These are phyloP conservation scores for Pseudovirgaria hyperparasitica DNA, from an alignment of 2,329 filamentous ascomycete species.

Conservation along the genomic window DNA sequence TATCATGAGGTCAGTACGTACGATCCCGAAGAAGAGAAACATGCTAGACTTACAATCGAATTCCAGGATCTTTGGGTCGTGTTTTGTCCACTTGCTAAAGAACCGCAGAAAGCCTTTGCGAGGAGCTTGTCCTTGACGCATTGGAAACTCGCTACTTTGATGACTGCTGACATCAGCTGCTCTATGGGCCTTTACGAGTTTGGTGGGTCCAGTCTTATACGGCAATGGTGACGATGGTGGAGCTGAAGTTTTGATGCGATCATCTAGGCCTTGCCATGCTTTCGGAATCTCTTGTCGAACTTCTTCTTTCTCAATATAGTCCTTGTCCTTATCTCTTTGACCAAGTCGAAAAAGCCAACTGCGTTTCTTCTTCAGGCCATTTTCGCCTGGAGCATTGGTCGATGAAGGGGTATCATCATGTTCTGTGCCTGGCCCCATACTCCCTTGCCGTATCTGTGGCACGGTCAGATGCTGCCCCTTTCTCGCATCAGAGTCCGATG, in stretches of 20 bases:
- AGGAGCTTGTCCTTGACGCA: conserved; percentile 27
- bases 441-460: not conserved
- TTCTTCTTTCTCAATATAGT: conserved; percentile 16
- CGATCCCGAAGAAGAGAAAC: conserved; percentile 9
- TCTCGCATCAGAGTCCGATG: conserved; percentile 8
- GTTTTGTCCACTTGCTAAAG: not conserved
- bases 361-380: conserved; percentile 29
- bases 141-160: conserved; percentile 29
- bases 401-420: not conserved
- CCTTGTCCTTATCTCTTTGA: conserved; percentile 20
- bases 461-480: conserved; percentile 2
- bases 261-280: conserved; percentile 22
- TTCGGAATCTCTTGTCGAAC: conserved; percentile 20
- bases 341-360: conserved; percentile 31
- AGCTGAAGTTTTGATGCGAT: conserved; percentile 18
- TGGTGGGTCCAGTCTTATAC: no score
- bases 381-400: conserved; percentile 1
- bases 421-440: not conserved
- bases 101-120: not conserved
- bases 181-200: no score
- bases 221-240: conserved; percentile 2
- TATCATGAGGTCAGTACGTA: not conserved
- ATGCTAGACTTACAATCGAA: conserved; percentile 23
- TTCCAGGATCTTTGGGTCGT: conserved; percentile 11
- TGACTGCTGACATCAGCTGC: no score